Conservation (phyloP, 2,329 filamentous ascomycete species). For the Fusarium torreyae region DNA sequence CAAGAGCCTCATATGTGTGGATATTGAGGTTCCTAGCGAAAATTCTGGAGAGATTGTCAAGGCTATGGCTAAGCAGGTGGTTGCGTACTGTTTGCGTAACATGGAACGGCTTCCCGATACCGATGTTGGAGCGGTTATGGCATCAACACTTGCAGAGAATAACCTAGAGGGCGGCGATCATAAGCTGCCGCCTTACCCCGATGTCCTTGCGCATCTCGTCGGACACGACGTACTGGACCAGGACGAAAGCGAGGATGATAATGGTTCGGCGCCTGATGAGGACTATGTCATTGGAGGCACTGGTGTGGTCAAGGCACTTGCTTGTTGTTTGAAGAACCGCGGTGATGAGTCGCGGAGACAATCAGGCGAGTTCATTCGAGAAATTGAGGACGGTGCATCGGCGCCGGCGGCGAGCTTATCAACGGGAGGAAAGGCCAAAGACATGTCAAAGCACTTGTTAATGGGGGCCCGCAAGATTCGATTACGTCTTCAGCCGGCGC, state of each 20-base stretch:
- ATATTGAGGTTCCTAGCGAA: conserved; percentile 87
- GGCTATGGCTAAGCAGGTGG: conserved; percentile 92
- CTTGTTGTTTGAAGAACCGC: conserved; percentile 89
- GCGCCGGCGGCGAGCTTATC: conserved; percentile 60
- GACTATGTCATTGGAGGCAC: conserved; percentile 97
- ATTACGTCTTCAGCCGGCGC: conserved; percentile 83
- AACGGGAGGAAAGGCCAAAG: conserved; percentile 77
- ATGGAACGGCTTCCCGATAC: conserved; percentile 84
- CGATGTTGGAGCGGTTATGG: conserved; percentile 67
- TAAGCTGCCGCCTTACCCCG: conserved; percentile 70
- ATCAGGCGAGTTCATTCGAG: conserved; percentile 67
- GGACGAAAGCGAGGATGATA: conserved; percentile 70
- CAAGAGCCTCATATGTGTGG: conserved; percentile 86
- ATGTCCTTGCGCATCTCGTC: conserved; percentile 89
- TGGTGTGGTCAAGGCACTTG: conserved; percentile 93
- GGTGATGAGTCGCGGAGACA: conserved; percentile 71
- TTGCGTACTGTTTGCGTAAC: conserved; percentile 93
- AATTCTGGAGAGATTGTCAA: conserved; percentile 93
- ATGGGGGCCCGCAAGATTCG: conserved; percentile 91
- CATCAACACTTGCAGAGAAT: conserved; percentile 60
- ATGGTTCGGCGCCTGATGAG: conserved; percentile 83
- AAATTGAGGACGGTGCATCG: conserved; percentile 66
- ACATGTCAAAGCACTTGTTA: conserved; percentile 93
- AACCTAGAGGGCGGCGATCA: conserved; percentile 50
- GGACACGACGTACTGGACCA: conserved; percentile 72